phyloP scores from a whole-genome alignment of 768 basidiomycete genomes.

The Serpula lacrymans region DNA sequence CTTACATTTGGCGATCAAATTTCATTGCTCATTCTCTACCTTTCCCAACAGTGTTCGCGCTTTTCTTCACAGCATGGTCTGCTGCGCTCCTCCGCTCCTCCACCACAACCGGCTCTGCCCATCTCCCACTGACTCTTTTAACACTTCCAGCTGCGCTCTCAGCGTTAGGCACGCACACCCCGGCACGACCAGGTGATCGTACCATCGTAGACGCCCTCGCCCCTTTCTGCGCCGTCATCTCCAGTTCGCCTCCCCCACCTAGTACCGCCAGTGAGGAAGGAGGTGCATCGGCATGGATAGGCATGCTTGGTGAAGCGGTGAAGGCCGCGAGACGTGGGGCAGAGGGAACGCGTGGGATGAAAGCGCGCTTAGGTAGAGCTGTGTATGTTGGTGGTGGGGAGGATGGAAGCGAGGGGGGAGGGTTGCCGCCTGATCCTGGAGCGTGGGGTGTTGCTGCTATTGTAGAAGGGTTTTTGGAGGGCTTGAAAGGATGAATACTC shows the following conservation, averaged over 20 bases:
- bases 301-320: conserved; percentile 11
- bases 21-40: background rate
- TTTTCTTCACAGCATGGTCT: conserved; percentile 40
- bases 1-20: background rate
- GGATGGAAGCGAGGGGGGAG: conserved; percentile 15
- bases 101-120: background rate
- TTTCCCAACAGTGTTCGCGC: conserved; percentile 35
- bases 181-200: conserved; percentile 52
- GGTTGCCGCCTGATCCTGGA: conserved; percentile 50
- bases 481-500: conserved; percentile 7
- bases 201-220: conserved; percentile 53
- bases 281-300: background rate
- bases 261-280: too few relatives aligned
- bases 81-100: conserved; percentile 8
- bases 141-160: conserved; percentile 25
- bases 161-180: conserved; percentile 39
- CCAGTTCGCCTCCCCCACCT: background rate
- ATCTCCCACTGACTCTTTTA: conserved; percentile 1
- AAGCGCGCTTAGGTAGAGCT: conserved; percentile 46
- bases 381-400: conserved; percentile 42
- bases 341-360: conserved; percentile 44
- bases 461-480: conserved; percentile 35
- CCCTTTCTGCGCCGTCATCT: conserved; percentile 38
- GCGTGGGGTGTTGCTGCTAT: conserved; percentile 49
- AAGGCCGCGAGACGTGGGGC: conserved; percentile 40